A percentile compares a stretch with the other conserved stretches of the same genome.
Evolutionary conservation across 2,329 filamentous ascomycete species (phyloP).

Genomic region (Aureobasidium lini): DNA sequence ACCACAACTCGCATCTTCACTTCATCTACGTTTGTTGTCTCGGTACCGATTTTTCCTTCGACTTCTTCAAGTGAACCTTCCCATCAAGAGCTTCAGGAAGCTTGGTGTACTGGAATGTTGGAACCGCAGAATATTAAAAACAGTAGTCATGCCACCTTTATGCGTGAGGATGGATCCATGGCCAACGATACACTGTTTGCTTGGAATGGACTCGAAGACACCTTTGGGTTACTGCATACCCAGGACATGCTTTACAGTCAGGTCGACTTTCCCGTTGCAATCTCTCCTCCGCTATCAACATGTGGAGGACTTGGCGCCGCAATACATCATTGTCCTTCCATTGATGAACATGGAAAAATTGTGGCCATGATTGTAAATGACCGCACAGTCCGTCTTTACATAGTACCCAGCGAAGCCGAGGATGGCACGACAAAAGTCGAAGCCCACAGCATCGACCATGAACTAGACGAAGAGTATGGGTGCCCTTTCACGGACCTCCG

Average conservation of each 20-base stretch:
- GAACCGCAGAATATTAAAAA: conserved; percentile 32
- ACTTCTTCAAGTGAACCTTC: conserved; percentile 24
- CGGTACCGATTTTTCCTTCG: conserved; percentile 29
- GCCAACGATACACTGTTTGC: conserved; percentile 29
- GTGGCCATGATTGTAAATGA: conserved; percentile 33
- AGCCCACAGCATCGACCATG: conserved; percentile 32
- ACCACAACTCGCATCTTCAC: conserved; percentile 31
- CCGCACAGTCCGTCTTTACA: conserved; percentile 29
- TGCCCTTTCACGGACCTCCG: conserved; percentile 30
- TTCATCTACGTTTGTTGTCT: conserved; percentile 28
- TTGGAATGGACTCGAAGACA: conserved; percentile 31
- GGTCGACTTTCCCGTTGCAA: conserved; percentile 31
- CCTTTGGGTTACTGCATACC: conserved; percentile 29
- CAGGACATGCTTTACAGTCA: conserved; percentile 29
- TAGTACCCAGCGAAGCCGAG: conserved; percentile 25
- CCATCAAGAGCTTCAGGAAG: conserved; percentile 30
- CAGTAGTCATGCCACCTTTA: conserved; percentile 30
- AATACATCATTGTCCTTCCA: conserved; percentile 28
- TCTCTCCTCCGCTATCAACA: conserved; percentile 30
- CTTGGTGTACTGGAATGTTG: conserved; percentile 31
- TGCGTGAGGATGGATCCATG: conserved; percentile 24
- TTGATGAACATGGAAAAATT: conserved; percentile 30
- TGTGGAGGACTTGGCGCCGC: conserved; percentile 30
- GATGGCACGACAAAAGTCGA: conserved; percentile 25
- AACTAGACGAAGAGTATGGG: conserved; percentile 31